Evolutionary conservation across 371 early-diverging fungal species (phyloP).

Genomic region (Phascolomyces articulosus): DNA sequence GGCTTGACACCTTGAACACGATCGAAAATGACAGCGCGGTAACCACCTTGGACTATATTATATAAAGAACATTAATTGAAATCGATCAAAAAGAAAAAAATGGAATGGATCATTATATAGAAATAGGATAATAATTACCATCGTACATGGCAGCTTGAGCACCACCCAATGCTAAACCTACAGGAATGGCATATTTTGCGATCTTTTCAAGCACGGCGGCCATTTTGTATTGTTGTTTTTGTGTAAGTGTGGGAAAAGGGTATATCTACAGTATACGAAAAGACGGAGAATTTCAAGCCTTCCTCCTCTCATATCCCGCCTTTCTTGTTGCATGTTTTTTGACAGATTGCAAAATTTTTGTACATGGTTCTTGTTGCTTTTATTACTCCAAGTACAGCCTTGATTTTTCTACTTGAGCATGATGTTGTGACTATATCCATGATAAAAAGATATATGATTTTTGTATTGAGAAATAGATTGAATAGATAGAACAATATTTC

Average conservation of each 20-base stretch:
- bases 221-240: conserved; percentile 20
- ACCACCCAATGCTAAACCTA: conserved; percentile 70
- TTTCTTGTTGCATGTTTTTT: no score
- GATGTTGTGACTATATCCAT: no score
- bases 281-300: no score
- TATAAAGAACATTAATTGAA: not conserved
- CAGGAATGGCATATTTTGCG: conserved; percentile 67
- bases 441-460: no score
- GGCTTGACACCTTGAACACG: conserved; percentile 91
- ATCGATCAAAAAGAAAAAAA: not conserved
- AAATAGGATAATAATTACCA: conserved; percentile 67
- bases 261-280: not conserved
- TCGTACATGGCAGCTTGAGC: conserved; percentile 90
- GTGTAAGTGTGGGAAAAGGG: not conserved
- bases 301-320: no score
- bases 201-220: conserved; percentile 58
- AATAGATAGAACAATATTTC: no score
- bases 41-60: conserved; percentile 90
- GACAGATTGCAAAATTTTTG: no score
- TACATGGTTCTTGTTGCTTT: no score
- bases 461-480: no score
- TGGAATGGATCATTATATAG: not conserved
- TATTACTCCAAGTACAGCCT: no score
- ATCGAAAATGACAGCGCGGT: conserved; percentile 97
- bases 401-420: no score